These are phyloP conservation scores for Penicillium maclennaniae DNA, from an alignment of 495 filamentous ascomycete genomes.

Conservation along the genomic window DNA sequence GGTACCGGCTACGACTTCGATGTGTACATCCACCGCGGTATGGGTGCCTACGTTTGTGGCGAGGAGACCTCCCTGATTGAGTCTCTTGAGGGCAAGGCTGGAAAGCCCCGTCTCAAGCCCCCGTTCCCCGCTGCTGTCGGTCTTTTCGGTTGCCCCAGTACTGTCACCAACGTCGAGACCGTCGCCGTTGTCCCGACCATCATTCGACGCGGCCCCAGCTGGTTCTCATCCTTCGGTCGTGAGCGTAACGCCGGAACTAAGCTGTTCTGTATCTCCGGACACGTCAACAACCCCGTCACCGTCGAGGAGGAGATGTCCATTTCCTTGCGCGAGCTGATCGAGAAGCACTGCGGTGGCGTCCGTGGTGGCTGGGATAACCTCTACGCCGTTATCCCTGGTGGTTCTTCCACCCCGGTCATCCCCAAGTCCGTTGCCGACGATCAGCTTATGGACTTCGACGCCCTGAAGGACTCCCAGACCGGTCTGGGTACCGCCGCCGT, in stretches of 20 bases:
- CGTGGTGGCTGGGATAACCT: slow-evolving; percentile 97
- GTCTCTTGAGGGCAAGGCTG: slow-evolving; percentile 95
- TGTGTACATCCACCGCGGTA: slow-evolving; percentile 92
- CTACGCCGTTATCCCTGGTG: slow-evolving; percentile 89
- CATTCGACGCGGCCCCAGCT: slow-evolving; percentile 82
- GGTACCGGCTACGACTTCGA: slow-evolving; percentile 97
- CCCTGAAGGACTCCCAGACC: slow-evolving; percentile 92
- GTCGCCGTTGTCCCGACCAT: slow-evolving; percentile 94
- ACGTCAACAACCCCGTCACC: slow-evolving; percentile 97
- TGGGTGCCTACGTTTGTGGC: slow-evolving; percentile 95
- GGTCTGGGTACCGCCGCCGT: slow-evolving; percentile 97
- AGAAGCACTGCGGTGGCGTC: slow-evolving; percentile 96
- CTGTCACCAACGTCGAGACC: slow-evolving; percentile 97
- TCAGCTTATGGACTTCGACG: slow-evolving; percentile 98
- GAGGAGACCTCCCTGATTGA: slow-evolving; percentile 98
- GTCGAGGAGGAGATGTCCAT: slow-evolving; percentile 99
- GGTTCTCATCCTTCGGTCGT: slow-evolving; percentile 91
- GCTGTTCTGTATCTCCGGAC: slow-evolving; percentile 96
- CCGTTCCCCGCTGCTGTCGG: slow-evolving; percentile 97
- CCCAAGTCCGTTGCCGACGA: slow-evolving; percentile 83
- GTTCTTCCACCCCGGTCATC: slow-evolving; percentile 92
- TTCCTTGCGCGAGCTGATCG: slow-evolving; percentile 87
- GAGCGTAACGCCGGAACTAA: slow-evolving; percentile 96
- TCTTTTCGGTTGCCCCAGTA: slow-evolving; percentile 95
- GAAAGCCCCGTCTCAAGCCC: slow-evolving; percentile 96